Base-by-base conservation (phyloP, 495 filamentous ascomycete genomes). In the Apodospora peruviana region DNA sequence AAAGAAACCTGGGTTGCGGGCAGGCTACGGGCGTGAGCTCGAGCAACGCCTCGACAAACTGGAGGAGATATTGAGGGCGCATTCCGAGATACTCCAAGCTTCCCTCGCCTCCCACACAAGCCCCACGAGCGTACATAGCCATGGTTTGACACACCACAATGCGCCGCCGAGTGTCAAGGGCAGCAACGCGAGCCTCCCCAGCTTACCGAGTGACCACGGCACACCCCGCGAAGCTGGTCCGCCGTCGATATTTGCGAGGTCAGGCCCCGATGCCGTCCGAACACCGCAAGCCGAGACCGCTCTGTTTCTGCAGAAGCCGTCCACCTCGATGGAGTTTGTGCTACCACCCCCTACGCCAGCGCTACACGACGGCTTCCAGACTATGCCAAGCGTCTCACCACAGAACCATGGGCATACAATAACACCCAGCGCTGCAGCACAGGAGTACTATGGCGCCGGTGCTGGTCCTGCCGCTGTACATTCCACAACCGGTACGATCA, bases 21-120 rank as follows among this genome's bases (percentile, higher is more conserved):
- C 90, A 41, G 90, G 90, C 1, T 95, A 94, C 63, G 90, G 90
- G 1, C 78, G 90, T 47, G 90, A 95, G 67, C 69, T 95, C 34
- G 90, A 95, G 62, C 84, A 90, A 53, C 76, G 90, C 23, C 76
- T 95, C 22, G 78, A 81, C 56, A 70, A 72, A 61, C 68, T 80
- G 12, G 76, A 77, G 47, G 71, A 70, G 25, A 70, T 75, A 21
- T 44, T 79, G n/a, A 60, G 67, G 17, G 59, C 67, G 1, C 74
- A 78, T 58, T 70, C 71, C 37, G 70, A 76, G 60, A 73, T 74
- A 38, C 46, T 77, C 7, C 63, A 71, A 47, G 48, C 57, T 18
- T 59, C 62, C 18, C 65, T 74, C 10, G 50, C 50, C 29, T 16
- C 29, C 25, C 53, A 51, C 41, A 49, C 40, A 3, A 60, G 56